Base-by-base conservation (phyloP, 352 stramenopile genomes). In the Pilasporangium apinafurcum region DNA sequence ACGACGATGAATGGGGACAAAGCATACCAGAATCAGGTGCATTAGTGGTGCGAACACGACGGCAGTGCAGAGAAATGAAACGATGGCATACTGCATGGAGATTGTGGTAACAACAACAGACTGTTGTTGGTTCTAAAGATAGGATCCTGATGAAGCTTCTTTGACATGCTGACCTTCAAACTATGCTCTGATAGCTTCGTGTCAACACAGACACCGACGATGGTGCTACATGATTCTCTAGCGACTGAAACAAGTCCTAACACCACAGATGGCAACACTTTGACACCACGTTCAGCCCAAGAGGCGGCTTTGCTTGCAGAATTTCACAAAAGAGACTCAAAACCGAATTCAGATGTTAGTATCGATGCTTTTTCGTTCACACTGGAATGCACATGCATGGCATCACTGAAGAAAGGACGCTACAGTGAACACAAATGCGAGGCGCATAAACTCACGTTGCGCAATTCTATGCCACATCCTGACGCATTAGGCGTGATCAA, bases 371-470 rank as follows among this genome's bases (percentile, higher is more conserved):
- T 24, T 45, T 40, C 7, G 20, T 27, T 37, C 41, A 38, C 51
- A 38, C 36, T 67, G 4, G 65, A 76, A 32, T 86, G 73, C 45
- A 64, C 43, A 4, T 84, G 74, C 21, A 49, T 75, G 31, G 25
- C 44, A 38, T 37, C 51, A 6, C 56, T 73, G n/a, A 84, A 80
- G 46, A 56, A 48, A 44, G 65, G 71, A 1, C 61, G 56, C 9
- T 84, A 84, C 48, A 56, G 52, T 6, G 68, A 86, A 25, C 24
- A 33, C 4, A 57, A 57, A 16, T 86, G 70, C 22, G 53, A 62
- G 17, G 74, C 70, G n/a, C 74, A 86, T 50, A 81, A 70, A 21
- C 61, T 84, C 17, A 80, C 68, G 18, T 48, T 86, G 17, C 60
- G 70, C 6, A 64, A 83, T 22, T 86, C 74, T 7, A 59, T 68